Evolutionary conservation across 768 basidiomycete species (phyloP).

Genomic region (Leucocoprinus sp.): DNA sequence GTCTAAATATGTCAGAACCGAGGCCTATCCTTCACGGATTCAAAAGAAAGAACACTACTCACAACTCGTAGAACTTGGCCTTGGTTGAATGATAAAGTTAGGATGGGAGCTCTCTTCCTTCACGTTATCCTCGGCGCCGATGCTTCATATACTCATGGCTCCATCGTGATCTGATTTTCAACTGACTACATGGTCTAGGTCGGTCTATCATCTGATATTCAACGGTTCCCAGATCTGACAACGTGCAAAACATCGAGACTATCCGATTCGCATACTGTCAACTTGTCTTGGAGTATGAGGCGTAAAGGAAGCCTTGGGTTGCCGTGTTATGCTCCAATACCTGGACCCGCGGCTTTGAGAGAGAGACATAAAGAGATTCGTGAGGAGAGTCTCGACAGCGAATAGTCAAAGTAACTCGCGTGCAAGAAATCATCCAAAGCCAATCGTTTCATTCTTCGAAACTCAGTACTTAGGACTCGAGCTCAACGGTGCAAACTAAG

Average conservation of each 20-base stretch:
- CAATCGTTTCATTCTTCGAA: neutral
- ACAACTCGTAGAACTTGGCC: too few species aligned
- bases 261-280: slow-evolving; percentile 1
- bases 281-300: slow-evolving; percentile 1
- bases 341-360: neutral
- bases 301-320: neutral
- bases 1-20: neutral
- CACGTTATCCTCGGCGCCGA: neutral
- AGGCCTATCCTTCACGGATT: neutral
- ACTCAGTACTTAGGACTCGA: neutral
- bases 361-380: neutral
- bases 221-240: slow-evolving; percentile 1
- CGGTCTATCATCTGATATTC: neutral
- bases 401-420: slow-evolving; percentile 1
- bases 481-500: too few species aligned
- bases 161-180: neutral
- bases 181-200: neutral
- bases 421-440: neutral
- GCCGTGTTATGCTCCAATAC: neutral
- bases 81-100: neutral
- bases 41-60: too few species aligned
- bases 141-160: neutral
- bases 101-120: neutral
- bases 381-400: slow-evolving; percentile 1
- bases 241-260: neutral